A percentile compares a stretch with the other conserved stretches of the same genome.
Conservation (phyloP, 148 eudicot genomes). For the Rhododendron kiyosumense region DNA sequence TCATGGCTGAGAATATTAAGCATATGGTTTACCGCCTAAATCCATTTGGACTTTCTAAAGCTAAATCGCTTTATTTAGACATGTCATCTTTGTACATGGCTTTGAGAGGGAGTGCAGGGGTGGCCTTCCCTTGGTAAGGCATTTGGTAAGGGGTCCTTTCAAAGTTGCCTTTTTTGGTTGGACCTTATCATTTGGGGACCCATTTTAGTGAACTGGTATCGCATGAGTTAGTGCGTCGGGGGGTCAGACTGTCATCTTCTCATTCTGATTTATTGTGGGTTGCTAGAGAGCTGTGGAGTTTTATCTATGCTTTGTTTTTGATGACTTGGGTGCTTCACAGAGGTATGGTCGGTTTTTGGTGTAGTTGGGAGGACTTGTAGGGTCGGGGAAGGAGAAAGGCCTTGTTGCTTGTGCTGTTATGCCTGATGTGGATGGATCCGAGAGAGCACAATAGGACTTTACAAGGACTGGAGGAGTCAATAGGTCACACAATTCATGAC, state of each 20-base stretch:
- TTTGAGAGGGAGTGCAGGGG: not conserved
- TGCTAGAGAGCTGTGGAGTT: not conserved
- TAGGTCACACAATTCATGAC: not conserved
- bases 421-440: not conserved
- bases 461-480: not conserved
- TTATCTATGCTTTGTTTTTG: not conserved
- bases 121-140: not conserved
- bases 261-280: not conserved
- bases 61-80: not conserved
- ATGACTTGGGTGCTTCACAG: not conserved
- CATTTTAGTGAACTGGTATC: not conserved
- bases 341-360: not conserved
- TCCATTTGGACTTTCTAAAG: not conserved
- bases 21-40: not conserved
- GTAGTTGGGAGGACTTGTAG: not conserved
- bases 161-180: not conserved
- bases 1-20: not conserved
- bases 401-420: not conserved
- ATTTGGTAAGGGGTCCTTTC: not conserved
- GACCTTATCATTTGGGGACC: not conserved
- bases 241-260: not conserved
- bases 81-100: not conserved
- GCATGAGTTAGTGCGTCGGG: not conserved
- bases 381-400: not conserved
- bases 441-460: not conserved